A percentile compares a stretch with the other conserved stretches of the same genome.
phyloP scores from a whole-genome alignment of 768 basidiomycete species.

The Hericium erinaceus region DNA sequence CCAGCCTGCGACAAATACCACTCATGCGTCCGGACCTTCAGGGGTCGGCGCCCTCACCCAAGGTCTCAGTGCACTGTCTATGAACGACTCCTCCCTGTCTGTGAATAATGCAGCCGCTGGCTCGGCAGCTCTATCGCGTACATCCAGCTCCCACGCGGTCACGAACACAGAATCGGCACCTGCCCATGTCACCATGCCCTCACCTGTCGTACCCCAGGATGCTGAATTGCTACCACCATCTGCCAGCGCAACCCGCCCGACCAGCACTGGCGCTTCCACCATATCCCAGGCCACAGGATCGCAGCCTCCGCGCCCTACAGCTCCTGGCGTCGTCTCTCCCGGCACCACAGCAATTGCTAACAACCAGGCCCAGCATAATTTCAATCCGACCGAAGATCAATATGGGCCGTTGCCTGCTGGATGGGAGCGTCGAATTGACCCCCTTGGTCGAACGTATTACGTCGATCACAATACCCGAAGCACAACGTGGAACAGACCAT shows the following conservation, averaged over 20 bases:
- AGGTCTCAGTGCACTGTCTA: constrained; percentile 50
- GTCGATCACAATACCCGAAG: constrained; percentile 97
- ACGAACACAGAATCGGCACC: constrained; percentile 27
- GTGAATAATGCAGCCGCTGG: constrained; percentile 35
- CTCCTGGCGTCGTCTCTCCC: constrained; percentile 25
- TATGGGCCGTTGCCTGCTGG: constrained; percentile 83
- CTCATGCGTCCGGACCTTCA: constrained; percentile 55
- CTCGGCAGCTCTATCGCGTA: constrained; percentile 44
- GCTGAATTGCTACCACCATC: constrained; percentile 18
- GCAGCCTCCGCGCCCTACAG: constrained; percentile 20
- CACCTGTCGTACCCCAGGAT: constrained; percentile 24
- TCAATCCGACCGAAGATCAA: constrained; percentile 93
- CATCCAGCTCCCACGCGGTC: constrained; percentile 59
- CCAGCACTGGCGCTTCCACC: constrained; percentile 24
- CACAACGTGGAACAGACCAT: constrained; percentile 96
- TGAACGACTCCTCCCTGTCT: constrained; percentile 51
- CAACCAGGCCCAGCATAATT: constrained; percentile 49
- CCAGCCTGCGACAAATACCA: constrained; percentile 77
- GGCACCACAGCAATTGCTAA: constrained; percentile 21
- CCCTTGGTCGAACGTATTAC: constrained; percentile 92
- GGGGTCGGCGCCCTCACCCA: constrained; percentile 34
- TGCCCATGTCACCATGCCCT: constrained; percentile 29
- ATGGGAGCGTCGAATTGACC: constrained; percentile 97
- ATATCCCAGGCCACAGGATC: constrained; percentile 14
- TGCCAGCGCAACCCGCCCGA: constrained; percentile 24